phyloP scores from a whole-genome alignment of 345 rosid species.

The Xanthoceras sorbifolium region DNA sequence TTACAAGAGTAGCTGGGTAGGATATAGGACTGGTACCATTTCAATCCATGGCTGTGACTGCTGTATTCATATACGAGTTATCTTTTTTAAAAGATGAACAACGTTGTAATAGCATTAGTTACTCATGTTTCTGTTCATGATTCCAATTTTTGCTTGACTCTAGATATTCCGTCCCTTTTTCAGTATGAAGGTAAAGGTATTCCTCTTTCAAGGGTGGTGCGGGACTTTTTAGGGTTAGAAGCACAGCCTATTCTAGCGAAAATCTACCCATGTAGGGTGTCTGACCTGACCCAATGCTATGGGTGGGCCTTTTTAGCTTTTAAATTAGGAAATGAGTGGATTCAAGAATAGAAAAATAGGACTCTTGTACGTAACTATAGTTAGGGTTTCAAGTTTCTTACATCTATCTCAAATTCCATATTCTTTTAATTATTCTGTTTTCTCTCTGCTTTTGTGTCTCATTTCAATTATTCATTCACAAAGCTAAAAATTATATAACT shows the following conservation, averaged over 20 bases:
- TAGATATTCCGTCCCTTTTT: background rate
- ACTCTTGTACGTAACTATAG: background rate
- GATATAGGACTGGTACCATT: background rate
- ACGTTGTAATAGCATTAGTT: background rate
- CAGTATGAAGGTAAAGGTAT: background rate
- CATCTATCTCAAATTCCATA: background rate
- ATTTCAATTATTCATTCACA: background rate
- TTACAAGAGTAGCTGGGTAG: background rate
- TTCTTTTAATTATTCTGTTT: background rate
- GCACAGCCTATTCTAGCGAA: too few relatives aligned
- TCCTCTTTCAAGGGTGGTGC: background rate
- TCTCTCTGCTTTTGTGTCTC: background rate
- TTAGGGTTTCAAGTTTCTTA: background rate
- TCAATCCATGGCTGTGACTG: background rate
- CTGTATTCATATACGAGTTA: background rate
- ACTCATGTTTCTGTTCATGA: background rate
- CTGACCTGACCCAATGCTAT: too few relatives aligned
- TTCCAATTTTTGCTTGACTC: background rate
- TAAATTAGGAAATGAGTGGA: too few relatives aligned
- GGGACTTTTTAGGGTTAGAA: background rate
- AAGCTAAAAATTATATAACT: background rate
- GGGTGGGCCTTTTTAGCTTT: too few relatives aligned
- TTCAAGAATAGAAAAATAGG: too few relatives aligned
- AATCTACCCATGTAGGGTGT: too few relatives aligned
- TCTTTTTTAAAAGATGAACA: background rate